Percentiles rank a stretch among this genome's conserved stretches.
phyloP scores from a whole-genome alignment of 495 filamentous ascomycete species.

The Hypoxylon perforatum region DNA sequence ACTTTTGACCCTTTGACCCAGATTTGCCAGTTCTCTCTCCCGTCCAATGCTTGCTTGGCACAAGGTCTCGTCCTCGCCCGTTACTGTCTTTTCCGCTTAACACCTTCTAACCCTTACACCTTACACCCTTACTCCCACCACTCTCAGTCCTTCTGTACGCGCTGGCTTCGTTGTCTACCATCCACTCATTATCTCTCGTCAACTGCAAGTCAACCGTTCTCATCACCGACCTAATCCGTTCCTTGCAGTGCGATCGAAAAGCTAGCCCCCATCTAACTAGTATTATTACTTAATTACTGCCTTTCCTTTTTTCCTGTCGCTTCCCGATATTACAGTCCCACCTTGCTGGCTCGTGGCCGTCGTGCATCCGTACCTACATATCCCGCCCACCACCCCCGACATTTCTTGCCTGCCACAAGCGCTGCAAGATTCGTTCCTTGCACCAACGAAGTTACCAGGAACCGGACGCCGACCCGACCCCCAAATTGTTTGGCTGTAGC shows the following conservation, averaged over 20 bases:
- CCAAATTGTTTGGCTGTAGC: constrained; percentile 7
- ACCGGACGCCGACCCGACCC: constrained; percentile 16
- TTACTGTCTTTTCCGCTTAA: constrained; percentile 44
- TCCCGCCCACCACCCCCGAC: constrained; percentile 37
- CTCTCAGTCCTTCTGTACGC: constrained; percentile 41
- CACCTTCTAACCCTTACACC: too few species aligned
- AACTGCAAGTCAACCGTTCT: constrained; percentile 32
- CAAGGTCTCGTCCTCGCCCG: constrained; percentile 41
- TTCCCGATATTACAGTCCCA: constrained; percentile 28
- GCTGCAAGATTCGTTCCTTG: constrained; percentile 29
- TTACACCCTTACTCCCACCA: constrained; percentile 5
- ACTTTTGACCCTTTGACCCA: constrained; percentile 48
- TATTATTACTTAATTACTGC: constrained; percentile 8
- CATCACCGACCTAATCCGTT: constrained; percentile 42
- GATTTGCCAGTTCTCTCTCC: constrained; percentile 44
- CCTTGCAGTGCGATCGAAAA: constrained; percentile 37
- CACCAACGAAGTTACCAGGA: constrained; percentile 28
- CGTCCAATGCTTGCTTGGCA: constrained; percentile 44
- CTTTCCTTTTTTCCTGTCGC: constrained; percentile 17
- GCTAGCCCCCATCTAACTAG: constrained; percentile 17
- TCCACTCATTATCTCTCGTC: constrained; percentile 41
- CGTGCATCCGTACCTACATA: constrained; percentile 45
- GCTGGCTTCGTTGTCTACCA: constrained; percentile 43
- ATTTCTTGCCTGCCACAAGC: constrained; percentile 30
- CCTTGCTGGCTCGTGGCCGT: constrained; percentile 31